A percentile compares a stretch with the other conserved stretches of the same genome.
Conservation (phyloP, 805 yeast species). For the Pichia nakasei region DNA sequence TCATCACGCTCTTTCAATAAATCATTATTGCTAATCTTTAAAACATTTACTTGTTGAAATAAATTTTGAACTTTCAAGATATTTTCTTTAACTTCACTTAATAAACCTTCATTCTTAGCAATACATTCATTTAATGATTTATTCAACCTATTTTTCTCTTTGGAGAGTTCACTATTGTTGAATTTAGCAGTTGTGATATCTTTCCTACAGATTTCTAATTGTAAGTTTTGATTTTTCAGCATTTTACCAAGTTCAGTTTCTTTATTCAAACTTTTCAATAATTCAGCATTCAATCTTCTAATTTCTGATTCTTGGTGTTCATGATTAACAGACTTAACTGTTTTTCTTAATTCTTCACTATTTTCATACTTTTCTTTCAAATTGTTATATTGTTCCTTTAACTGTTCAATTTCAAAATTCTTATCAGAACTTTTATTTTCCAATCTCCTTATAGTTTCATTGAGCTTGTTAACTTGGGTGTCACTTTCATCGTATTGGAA, state of each 20-base stretch:
- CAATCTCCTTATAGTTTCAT: conserved; percentile 39
- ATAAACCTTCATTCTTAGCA: conserved; percentile 34
- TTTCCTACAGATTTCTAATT: conserved; percentile 46
- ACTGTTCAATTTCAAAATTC: conserved; percentile 43
- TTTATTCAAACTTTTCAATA: conserved; percentile 45
- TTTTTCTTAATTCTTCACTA: conserved; percentile 29
- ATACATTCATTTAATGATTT: conserved; percentile 33
- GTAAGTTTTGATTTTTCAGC: conserved; percentile 51
- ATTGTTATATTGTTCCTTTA: conserved; percentile 38
- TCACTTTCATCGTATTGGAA: conserved; percentile 50
- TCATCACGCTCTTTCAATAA: conserved; percentile 55
- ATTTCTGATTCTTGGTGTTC: conserved; percentile 40
- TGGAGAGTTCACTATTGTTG: conserved; percentile 31
- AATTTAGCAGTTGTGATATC: conserved; percentile 33
- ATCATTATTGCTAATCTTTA: conserved; percentile 53
- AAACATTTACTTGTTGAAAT: conserved; percentile 43
- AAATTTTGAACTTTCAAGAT: conserved; percentile 37
- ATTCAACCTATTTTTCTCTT: conserved; percentile 35
- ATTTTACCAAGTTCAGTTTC: conserved; percentile 63
- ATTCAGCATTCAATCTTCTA: conserved; percentile 41
- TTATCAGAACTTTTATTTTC: conserved; percentile 51
- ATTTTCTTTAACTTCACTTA: conserved; percentile 36
- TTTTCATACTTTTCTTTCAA: conserved; percentile 44
- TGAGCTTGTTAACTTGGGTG: conserved; percentile 41
- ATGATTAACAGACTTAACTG: conserved; percentile 23